Evolutionary conservation across 192 early-diverging fungal genomes (phyloP).

Genomic region (Coemansia sp.): DNA sequence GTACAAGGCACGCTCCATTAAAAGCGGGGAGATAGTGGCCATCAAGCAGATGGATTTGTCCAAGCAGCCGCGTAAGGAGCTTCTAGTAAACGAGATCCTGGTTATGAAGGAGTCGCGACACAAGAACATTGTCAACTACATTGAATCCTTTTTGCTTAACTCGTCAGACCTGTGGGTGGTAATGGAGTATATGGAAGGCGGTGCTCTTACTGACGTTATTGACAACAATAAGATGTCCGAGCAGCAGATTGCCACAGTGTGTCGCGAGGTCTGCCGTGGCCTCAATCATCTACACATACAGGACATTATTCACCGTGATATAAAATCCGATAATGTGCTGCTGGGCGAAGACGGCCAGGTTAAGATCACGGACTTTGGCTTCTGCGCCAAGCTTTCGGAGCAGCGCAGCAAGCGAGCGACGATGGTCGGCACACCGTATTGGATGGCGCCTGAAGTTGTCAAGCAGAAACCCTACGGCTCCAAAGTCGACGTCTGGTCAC

Average conservation of each 20-base stretch:
- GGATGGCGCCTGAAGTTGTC: conserved; percentile 85
- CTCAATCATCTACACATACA: conserved; percentile 76
- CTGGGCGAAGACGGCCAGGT: conserved; percentile 77
- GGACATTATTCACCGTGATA: conserved; percentile 89
- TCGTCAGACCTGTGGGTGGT: conserved; percentile 90
- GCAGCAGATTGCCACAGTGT: conserved; percentile 91
- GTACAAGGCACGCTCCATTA: conserved; percentile 80
- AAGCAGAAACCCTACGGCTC: conserved; percentile 77
- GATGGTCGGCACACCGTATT: conserved; percentile 88
- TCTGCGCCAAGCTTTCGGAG: conserved; percentile 87
- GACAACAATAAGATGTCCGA: conserved; percentile 92
- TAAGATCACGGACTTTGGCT: conserved; percentile 93
- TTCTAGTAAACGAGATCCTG: conserved; percentile 88
- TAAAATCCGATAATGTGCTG: conserved; percentile 87
- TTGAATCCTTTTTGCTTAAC: conserved; percentile 87
- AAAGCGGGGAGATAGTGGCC: conserved; percentile 75
- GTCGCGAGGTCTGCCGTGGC: conserved; percentile 78
- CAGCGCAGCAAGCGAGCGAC: conserved; percentile 81
- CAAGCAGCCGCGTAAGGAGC: conserved; percentile 84
- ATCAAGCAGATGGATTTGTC: conserved; percentile 93
- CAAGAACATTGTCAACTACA: conserved; percentile 96
- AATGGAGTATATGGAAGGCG: conserved; percentile 99
- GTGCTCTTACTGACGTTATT: conserved; percentile 95
- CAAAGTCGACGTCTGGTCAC: conserved; percentile 87
- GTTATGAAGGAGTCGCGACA: conserved; percentile 92